Evolutionary conservation across 139 green algal genomes (phyloP), one percentile per base, ranked within the genome.

Genomic region (Tetradesmus obliquus): DNA sequence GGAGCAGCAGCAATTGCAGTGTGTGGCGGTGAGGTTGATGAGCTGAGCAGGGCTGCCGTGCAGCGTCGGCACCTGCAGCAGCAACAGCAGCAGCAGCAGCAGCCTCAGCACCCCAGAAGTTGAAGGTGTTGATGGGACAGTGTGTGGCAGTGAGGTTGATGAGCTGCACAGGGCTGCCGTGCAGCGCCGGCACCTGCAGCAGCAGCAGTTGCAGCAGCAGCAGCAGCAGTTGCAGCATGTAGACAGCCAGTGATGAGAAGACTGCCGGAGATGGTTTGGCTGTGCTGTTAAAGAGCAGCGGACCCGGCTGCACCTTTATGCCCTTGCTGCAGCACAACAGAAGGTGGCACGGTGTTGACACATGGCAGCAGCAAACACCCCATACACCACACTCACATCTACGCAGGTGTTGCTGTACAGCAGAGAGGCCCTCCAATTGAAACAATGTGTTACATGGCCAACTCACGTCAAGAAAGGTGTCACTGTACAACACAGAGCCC

Each of bases 41-140:
- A 89, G 84, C 60, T 81, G 84, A 1, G 24, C 60, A 4, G 24
- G 60, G 6, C 5, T 15, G 60, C n/a, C 24, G 3, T 32, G 55
- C 9, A 79, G 55, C 6, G 84, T 12, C 53, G 60, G 84, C 15
- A 89, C 84, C 84, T 89, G 60, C 83, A 69, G 12, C 8, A 76
- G 57, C 6, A 54, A n/a, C n/a, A n/a, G n/a, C n/a, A n/a, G 53
- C 53, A 86, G 81, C 51, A 86, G 81, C 5, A 83, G 86, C 69
- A 24, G 86, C 69, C 20, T 90, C 86, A 17, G 20, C 9, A 2
- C 86, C 86, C 86, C 86, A 90, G 20, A 90, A 72, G 86, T 90
- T 84, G 71, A 90, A 90, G 19, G 69, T 90, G 86, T 84, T 69
- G 8, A 71, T 58, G 53, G 86, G 86, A 71, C 86, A 90, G 60